A percentile compares a stretch with the other conserved stretches of the same genome.
These are phyloP conservation scores for Acanthamoeba triangularis DNA, from an alignment of 208 protist species.

Conservation along the genomic window DNA sequence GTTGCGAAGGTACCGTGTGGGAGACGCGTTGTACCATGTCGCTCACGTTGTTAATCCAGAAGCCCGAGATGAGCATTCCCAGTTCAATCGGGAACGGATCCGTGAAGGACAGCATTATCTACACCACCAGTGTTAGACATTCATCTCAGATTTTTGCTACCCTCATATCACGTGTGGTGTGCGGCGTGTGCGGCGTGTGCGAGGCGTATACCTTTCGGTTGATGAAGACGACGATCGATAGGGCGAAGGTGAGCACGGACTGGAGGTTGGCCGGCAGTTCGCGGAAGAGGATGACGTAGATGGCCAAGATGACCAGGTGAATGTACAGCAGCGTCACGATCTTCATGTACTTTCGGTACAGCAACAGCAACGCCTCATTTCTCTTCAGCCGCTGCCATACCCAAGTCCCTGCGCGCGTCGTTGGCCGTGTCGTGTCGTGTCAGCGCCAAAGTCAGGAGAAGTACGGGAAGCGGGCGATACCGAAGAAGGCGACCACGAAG, in stretches of 20 bases:
- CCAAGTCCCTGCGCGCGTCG: neutral
- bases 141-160: too few species aligned
- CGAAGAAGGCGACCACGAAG: conserved; percentile 50
- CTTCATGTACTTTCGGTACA: conserved; percentile 70
- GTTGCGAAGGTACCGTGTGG: neutral
- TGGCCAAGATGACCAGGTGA: conserved; percentile 50
- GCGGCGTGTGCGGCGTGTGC: neutral
- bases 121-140: too few species aligned
- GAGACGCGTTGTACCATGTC: conserved; percentile 44
- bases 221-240: conserved; percentile 68
- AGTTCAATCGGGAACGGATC: conserved; percentile 80
- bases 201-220: neutral
- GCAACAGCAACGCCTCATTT: neutral
- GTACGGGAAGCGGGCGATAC: neutral
- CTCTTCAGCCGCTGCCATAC: conserved; percentile 11
- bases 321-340: conserved; percentile 61
- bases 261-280: conserved; percentile 34
- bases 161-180: neutral
- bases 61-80: conserved; percentile 78
- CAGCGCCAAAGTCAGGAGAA: neutral
- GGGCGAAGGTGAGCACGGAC: conserved; percentile 32
- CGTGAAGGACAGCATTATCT: conserved; percentile 63
- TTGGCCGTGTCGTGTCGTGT: too few species aligned
- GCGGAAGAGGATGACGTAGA: conserved; percentile 73
- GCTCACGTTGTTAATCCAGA: conserved; percentile 83